These are phyloP conservation scores for Vigna nakashimae DNA, from an alignment of 306 rosid species.

Conservation along the genomic window DNA sequence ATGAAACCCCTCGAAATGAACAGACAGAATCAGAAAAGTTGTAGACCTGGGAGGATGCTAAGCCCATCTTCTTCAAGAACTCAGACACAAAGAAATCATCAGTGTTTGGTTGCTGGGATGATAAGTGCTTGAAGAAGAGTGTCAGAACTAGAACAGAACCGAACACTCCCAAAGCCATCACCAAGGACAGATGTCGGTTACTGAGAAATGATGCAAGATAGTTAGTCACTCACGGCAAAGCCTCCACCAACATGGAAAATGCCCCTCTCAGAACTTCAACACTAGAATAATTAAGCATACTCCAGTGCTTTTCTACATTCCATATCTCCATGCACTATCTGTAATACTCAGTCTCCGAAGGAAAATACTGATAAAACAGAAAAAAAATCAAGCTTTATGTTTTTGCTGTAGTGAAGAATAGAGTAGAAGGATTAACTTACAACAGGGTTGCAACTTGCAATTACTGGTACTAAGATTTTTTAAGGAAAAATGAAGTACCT, in stretches of 20 bases:
- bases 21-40: slow-evolving; percentile 74
- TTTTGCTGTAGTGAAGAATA: slow-evolving; percentile 27
- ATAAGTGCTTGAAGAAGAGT: slow-evolving; percentile 62
- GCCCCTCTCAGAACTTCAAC: slow-evolving; percentile 45
- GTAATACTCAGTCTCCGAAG: neutral
- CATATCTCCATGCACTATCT: slow-evolving; percentile 29
- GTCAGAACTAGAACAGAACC: slow-evolving; percentile 64
- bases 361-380: neutral
- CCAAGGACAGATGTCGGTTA: neutral
- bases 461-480: neutral
- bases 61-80: slow-evolving; percentile 62
- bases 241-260: slow-evolving; percentile 40
- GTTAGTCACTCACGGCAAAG: slow-evolving; percentile 30
- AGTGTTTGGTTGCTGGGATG: slow-evolving; percentile 76
- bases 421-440: slow-evolving; percentile 28
- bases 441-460: slow-evolving; percentile 2
- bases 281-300: slow-evolving; percentile 38
- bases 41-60: slow-evolving; percentile 50
- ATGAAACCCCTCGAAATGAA: slow-evolving; percentile 72
- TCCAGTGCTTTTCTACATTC: slow-evolving; percentile 41
- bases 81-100: slow-evolving; percentile 74
- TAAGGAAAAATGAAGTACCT: slow-evolving; percentile 29
- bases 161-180: slow-evolving; percentile 68
- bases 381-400: neutral
- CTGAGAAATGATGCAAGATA: slow-evolving; percentile 31